phyloP scores from a whole-genome alignment of 495 filamentous ascomycete species.

The Parachaetomium inaequale region DNA sequence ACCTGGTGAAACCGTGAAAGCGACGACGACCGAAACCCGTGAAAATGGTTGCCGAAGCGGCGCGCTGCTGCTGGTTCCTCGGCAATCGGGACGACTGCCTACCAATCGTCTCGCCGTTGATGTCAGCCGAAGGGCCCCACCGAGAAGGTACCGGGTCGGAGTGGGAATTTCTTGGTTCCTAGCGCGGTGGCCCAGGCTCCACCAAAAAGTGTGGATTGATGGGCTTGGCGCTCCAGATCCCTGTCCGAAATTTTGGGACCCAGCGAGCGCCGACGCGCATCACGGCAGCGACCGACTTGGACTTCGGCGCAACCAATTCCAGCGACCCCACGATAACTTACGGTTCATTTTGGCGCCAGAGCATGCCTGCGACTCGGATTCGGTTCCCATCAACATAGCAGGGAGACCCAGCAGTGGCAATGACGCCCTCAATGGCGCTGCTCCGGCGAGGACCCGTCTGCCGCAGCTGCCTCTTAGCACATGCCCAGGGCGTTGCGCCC shows the following conservation, averaged over 20 bases:
- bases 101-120: slow-evolving; percentile 28
- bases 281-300: background rate
- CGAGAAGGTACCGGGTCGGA: slow-evolving; percentile 15
- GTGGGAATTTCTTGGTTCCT: slow-evolving; percentile 14
- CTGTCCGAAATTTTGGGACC: background rate
- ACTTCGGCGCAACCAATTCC: background rate
- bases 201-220: background rate
- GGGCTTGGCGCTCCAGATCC: background rate
- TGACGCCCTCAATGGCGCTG: slow-evolving; percentile 20
- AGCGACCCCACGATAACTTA: slow-evolving; percentile 1
- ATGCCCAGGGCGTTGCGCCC: background rate
- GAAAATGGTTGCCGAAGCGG: slow-evolving; percentile 26
- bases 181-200: background rate
- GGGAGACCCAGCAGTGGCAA: slow-evolving; percentile 5
- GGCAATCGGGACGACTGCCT: slow-evolving; percentile 30
- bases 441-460: slow-evolving; percentile 18
- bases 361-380: background rate
- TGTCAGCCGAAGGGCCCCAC: slow-evolving; percentile 30
- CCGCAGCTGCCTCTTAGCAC: slow-evolving; percentile 13
- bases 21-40: slow-evolving; percentile 16
- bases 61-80: slow-evolving; percentile 26
- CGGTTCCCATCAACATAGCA: background rate
- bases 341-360: background rate
- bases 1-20: background rate
- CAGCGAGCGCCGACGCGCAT: background rate